Base-by-base conservation (phyloP, 805 yeast species). In the Ogataea henricii region DNA sequence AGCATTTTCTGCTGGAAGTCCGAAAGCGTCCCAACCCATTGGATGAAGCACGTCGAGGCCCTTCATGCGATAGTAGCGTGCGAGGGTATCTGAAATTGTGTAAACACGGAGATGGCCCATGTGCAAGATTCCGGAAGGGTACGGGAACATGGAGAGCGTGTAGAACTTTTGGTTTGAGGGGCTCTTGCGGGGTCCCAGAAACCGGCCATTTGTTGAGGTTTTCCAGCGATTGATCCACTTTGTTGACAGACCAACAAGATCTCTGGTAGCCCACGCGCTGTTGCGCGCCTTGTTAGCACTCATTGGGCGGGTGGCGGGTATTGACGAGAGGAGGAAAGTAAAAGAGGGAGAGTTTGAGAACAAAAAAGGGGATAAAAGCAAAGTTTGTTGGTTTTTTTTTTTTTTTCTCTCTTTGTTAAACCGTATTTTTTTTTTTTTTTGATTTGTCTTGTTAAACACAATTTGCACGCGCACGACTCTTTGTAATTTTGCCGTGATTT, bases 1-100 rank as follows among this genome's bases (percentile, higher is more conserved):
- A 0, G 99, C 99, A 65, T 94, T 94, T 64, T 94, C 99, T 0
- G 99, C 99, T 0, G 99, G 99, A 22, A 94, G 72, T 1, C 99
- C 99, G 74, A 94, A 94, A 0, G 98, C 96, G 72, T 94, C 99
- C 97, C 97, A 94, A 0, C 99, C 99, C 96, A 94, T 91, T 0
- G 98, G 97, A 63, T 94, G 96, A 2, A 92, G 73, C 12, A 92
- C 96, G 32, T 82, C 70, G 56, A 75, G 78, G 1, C 97, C 97
- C 43, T 77, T 79, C 68, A 88, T 76, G 53, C 94, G 73, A 54
- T 88, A 79, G 65, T 79, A 92, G 54, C 98, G 72, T 1, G 96
- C 78, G 33, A 94, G 63, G 2, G 83, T 85, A 65, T 94, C 99
- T 57, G 91, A 82, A 25, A 94, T 89, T 0, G 97, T 87, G 66